Base-by-base conservation (phyloP, 2,329 filamentous ascomycete genomes). In the Talaromyces rugulosus region DNA sequence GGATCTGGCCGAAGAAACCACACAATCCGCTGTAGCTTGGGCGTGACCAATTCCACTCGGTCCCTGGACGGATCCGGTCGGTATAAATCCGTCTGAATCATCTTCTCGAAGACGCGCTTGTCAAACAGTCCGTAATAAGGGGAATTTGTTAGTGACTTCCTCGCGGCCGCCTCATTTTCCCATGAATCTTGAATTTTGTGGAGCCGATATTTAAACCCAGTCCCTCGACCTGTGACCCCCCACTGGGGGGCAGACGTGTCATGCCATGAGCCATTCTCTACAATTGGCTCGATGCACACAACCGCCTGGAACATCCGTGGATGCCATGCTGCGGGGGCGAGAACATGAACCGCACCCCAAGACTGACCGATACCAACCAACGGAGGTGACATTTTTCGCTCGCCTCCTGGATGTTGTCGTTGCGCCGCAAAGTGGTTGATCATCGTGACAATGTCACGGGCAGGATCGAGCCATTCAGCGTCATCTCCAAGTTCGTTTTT, bases 261-360 rank as follows among this genome's bases (percentile, higher is more conserved):
- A 42, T 61, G 59, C 59, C 59, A 61, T 47, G 52, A 56, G 28
- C 59, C 59, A 40, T 57, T 61, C 30, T 61, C 59, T 16, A 61
- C 31, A 9, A 61, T 51, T 27, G 59, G 53, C 42, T 61, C 59
- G 16, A 61, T 61, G 18, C 59, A 61, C 2, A 61, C 42, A 8
- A 61, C 28, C 5, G 59, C 59, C 16, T 61, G 53, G 53, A 61
- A 61, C 4, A 61, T 42, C 12, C 59, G 52, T 9, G 59, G 59
- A 61, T 61, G 59, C 59, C 59, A 61, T 4, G 59, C 59, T 42
- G 59, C 59, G 16, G 59, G 59, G 5, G 23, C 59, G 30, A 61
- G 59, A 16, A 61, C 40, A n/a, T 61, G 52, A 1, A 57, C 59
- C 8, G 53, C 59, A 27, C 54, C 59, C 12, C 44, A 61, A 18